Evolutionary conservation across 78 protist species (phyloP).

Genomic region (Dictyostelium capitatum): DNA sequence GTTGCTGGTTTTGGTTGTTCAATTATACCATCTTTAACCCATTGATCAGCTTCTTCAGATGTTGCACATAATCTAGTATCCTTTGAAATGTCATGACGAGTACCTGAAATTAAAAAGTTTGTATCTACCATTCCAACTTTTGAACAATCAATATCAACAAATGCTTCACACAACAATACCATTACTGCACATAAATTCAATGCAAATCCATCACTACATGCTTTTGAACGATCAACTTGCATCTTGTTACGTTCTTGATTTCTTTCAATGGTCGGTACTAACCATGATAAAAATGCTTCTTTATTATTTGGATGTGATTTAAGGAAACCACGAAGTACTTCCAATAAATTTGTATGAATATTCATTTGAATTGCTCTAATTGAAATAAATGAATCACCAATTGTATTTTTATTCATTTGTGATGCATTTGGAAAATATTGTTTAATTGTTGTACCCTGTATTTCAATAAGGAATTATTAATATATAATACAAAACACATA

Average conservation of each 20-base stretch:
- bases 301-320: conserved; percentile 34
- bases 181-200: conserved; percentile 55
- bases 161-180: conserved; percentile 71
- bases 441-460: background rate
- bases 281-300: conserved; percentile 69
- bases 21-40: conserved; percentile 10
- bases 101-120: conserved; percentile 35
- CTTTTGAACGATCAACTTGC: conserved; percentile 22
- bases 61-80: conserved; percentile 61
- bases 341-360: background rate
- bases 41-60: conserved; percentile 39
- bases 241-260: conserved; percentile 69
- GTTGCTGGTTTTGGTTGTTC: background rate
- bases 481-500: too few relatives aligned
- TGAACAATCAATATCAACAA: conserved; percentile 51
- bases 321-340: conserved; percentile 27
- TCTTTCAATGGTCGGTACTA: conserved; percentile 26
- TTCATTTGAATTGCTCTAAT: conserved; percentile 39
- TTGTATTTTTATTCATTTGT: background rate
- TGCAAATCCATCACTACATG: conserved; percentile 69
- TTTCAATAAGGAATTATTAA: too few relatives aligned
- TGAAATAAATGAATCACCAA: conserved; percentile 44
- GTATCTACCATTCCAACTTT: conserved; percentile 53
- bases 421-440: conserved; percentile 61
- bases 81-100: conserved; percentile 30